A percentile compares a stretch with the other conserved stretches of the same genome.
Evolutionary conservation across 805 yeast genomes (phyloP).

Genomic region (Lachancea dasiensis): DNA sequence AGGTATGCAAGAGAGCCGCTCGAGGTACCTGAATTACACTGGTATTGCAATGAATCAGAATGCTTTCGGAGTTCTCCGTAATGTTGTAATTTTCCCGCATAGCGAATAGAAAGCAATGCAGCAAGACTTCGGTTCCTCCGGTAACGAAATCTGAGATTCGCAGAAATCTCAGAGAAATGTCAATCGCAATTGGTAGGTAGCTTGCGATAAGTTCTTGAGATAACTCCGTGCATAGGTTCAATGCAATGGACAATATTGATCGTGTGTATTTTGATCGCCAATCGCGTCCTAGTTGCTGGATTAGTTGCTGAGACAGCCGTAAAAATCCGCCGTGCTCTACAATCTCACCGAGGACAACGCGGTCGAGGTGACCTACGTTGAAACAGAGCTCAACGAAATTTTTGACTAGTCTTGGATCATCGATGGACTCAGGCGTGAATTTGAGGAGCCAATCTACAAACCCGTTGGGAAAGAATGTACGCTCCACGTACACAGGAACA

Average conservation of each 20-base stretch:
- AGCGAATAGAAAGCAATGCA: conserved; percentile 21
- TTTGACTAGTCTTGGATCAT: conserved; percentile 25
- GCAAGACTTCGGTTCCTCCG: conserved; percentile 19
- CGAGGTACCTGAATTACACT: conserved; percentile 3
- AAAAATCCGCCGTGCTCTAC: conserved; percentile 11
- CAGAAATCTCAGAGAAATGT: conserved; percentile 9
- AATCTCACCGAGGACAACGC: conserved; percentile 13
- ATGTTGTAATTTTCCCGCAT: conserved; percentile 14
- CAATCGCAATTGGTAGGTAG: conserved; percentile 5
- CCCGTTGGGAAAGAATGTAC: conserved; percentile 11
- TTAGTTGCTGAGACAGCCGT: too few species aligned
- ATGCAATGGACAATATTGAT: conserved; percentile 6
- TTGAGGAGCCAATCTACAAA: conserved; percentile 20
- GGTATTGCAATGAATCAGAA: not conserved
- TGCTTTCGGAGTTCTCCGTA: conserved; percentile 7
- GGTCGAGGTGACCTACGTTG: conserved; percentile 20
- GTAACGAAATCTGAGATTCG: conserved; percentile 14
- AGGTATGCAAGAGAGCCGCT: conserved; percentile 6
- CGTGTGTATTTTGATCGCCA: conserved; percentile 3
- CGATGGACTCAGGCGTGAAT: conserved; percentile 13
- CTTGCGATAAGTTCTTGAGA: conserved; percentile 6
- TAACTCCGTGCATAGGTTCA: conserved; percentile 10
- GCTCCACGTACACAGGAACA: conserved; percentile 5
- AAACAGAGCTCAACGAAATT: conserved; percentile 27
- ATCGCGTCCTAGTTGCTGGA: conserved; percentile 4